Evolutionary conservation across 2,329 filamentous ascomycete species (phyloP).

Genomic region (Verticillium zaregamsianum): DNA sequence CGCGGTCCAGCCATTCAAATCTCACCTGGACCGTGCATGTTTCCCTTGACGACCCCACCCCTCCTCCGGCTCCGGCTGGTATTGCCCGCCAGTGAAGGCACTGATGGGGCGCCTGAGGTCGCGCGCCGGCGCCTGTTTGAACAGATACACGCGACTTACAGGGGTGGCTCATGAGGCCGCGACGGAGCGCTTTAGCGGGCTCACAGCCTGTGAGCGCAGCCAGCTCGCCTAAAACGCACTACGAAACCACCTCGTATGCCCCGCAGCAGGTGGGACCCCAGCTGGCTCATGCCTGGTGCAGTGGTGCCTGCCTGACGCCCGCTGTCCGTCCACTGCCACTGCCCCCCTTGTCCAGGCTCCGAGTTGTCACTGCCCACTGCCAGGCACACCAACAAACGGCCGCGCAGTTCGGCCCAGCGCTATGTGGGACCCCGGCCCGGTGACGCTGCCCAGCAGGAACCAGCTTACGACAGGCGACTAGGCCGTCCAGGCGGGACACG

Average conservation of each 20-base stretch:
- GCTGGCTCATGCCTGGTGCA: background rate
- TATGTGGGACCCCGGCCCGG: background rate
- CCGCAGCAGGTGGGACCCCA: background rate
- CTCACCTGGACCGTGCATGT: background rate
- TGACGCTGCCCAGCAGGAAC: background rate
- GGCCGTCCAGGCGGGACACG: background rate
- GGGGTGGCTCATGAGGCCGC: background rate
- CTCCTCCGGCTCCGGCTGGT: background rate
- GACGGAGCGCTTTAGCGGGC: background rate
- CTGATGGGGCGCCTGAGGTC: background rate
- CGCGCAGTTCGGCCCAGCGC: background rate
- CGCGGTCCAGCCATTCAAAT: background rate
- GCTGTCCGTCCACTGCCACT: background rate
- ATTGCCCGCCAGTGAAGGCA: background rate
- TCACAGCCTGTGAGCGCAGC: background rate
- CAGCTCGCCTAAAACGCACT: background rate
- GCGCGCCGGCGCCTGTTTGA: background rate
- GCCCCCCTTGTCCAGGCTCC: background rate
- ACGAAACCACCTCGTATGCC: background rate
- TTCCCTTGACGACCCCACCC: background rate
- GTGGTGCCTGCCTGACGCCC: background rate
- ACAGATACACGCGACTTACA: background rate
- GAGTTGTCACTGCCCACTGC: no score
- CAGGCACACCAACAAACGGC: background rate
- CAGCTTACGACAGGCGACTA: background rate